phyloP scores from a whole-genome alignment of 2,329 filamentous ascomycete species.

The Verticillium alfalfae region DNA sequence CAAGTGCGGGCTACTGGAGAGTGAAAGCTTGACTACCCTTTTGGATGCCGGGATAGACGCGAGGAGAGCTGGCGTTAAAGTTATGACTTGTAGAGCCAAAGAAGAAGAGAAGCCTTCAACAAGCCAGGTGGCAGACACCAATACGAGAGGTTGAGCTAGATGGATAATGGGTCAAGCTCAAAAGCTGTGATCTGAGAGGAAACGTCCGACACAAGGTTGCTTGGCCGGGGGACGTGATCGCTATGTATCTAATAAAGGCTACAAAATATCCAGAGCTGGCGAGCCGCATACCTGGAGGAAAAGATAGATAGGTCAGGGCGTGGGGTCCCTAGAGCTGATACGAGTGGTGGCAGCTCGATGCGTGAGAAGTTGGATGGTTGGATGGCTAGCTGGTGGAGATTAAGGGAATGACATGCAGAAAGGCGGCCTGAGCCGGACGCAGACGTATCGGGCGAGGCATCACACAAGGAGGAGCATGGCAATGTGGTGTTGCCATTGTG shows the following conservation, averaged over 20 bases:
- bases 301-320: not conserved
- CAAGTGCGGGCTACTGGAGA: too few species aligned
- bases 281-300: not conserved
- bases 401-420: not conserved
- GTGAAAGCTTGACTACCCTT: too few species aligned
- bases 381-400: not conserved
- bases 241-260: not conserved
- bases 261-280: not conserved
- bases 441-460: not conserved
- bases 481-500: not conserved
- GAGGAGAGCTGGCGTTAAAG: too few species aligned
- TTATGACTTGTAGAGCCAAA: too few species aligned
- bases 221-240: not conserved
- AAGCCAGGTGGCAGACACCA: slow-evolving; percentile 5
- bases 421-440: not conserved
- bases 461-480: not conserved
- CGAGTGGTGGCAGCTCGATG: not conserved
- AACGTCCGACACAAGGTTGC: slow-evolving; percentile 1
- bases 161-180: slow-evolving; percentile 9
- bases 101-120: too few species aligned
- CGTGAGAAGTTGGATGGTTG: not conserved
- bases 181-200: slow-evolving; percentile 3
- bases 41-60: too few species aligned
- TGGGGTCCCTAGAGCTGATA: not conserved
- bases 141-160: slow-evolving; percentile 3